Evolutionary conservation across 1,284 basidiomycete species (phyloP), one percentile per base, ranked within the genome.

Genomic region (Sporisorium graminicola): DNA sequence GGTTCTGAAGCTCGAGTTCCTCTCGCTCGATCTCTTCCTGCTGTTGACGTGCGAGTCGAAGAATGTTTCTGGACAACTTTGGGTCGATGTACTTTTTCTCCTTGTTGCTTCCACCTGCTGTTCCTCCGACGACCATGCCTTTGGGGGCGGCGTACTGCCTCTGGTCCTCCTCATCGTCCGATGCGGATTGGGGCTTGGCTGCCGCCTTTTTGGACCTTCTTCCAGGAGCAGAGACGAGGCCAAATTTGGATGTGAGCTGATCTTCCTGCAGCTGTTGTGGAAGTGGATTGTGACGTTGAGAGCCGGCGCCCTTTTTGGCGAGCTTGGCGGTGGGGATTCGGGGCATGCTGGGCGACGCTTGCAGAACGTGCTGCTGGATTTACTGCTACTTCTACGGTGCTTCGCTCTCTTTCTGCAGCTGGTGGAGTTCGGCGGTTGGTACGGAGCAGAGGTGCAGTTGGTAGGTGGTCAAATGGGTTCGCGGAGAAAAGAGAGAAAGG

Each of bases 1-100:
- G 80, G 53, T 62, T 74, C 64, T 44, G 79, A 12, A 72, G 64
- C 64, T 75, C 74, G 29, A 76, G 71, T 46, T 85, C 82, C 57
- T 86, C 85, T 6, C 75, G 64, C 44, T 86, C 86, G 35, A 87
- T 78, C 86, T 99, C 97, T 83, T 94, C 91, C 86, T 98, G 95
- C 86, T 99, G 97, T 79, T 93, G 92, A 80, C 91, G 90, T 13
- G 96, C 96, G 62, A 99, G 90, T 82, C 95, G 91, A 79, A 99
- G 92, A 66, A 99, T 98, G 81, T 92, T 93, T 72, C 90, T 89
- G 1, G 94, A 97, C 20, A 92, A 92, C 86, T 93, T 94, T 7
- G 82, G 82, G 49, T 85, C 84, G 59, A 85, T 80, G 68, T 75
- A 83, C 57, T 76, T 78, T 29, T 77, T 76, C 46, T 69, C 65